Percentiles rank a stretch among this genome's conserved stretches.
Conservation (phyloP, 306 rosid species). For the Begonia masoniana region DNA sequence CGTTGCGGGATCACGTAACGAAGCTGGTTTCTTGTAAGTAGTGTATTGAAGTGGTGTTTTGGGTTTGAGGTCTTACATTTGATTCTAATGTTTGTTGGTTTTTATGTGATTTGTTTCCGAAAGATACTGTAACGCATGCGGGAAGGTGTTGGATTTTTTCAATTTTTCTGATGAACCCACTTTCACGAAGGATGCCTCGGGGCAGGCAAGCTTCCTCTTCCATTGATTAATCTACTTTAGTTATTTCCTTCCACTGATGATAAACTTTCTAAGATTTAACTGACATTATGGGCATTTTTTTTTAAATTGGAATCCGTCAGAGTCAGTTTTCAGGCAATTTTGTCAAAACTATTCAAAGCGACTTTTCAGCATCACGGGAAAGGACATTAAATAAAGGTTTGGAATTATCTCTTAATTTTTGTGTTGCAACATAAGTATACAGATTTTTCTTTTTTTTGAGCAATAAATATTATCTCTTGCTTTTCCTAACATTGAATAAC, state of each 20-base stretch:
- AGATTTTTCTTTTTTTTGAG: not conserved
- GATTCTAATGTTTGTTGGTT: not conserved
- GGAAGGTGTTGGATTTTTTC: conserved; percentile 16
- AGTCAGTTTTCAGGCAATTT: conserved; percentile 14
- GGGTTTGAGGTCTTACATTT: too few species aligned
- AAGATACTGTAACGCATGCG: conserved; percentile 14
- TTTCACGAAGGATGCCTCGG: conserved; percentile 11
- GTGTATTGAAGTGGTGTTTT: too few species aligned
- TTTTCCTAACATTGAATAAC: too few species aligned
- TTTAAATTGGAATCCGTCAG: conserved; percentile 7
- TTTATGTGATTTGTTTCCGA: not conserved
- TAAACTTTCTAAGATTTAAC: too few species aligned
- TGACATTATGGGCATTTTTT: not conserved
- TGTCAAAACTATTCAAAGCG: conserved; percentile 13
- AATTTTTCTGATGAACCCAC: conserved; percentile 10
- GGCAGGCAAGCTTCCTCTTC: conserved; percentile 7
- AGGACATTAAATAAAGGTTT: conserved; percentile 14
- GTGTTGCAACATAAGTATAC: not conserved
- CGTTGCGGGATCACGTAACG: conserved; percentile 7
- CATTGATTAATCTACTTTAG: not conserved
- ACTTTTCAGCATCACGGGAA: conserved; percentile 17
- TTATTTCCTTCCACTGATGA: not conserved
- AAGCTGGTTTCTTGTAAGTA: conserved; percentile 9
- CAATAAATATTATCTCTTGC: too few species aligned
- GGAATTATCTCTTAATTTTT: not conserved